phyloP scores from a whole-genome alignment of 2,329 filamentous ascomycete species.

The Ustilaginoidea virens region DNA sequence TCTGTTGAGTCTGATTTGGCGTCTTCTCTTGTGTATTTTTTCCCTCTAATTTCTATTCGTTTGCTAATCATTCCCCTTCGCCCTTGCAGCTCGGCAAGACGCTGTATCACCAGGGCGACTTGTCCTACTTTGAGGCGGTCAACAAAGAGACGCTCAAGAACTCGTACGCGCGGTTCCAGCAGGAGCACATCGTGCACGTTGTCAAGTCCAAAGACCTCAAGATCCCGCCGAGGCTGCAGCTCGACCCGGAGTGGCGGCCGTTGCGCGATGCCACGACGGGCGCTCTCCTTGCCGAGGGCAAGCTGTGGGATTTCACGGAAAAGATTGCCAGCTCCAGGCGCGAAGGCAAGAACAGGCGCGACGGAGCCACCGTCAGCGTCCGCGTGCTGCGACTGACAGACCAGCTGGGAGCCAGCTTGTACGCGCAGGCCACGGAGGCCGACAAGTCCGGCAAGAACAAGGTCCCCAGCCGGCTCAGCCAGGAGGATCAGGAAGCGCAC shows the following conservation, averaged over 20 bases:
- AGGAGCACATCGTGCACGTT: slow-evolving; percentile 75
- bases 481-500: slow-evolving; percentile 32
- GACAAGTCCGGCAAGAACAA: slow-evolving; percentile 20
- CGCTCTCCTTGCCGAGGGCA: slow-evolving; percentile 51
- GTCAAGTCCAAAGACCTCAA: slow-evolving; percentile 53
- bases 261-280: slow-evolving; percentile 45
- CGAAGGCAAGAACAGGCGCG: slow-evolving; percentile 92
- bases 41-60: too few relatives aligned
- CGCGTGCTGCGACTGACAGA: slow-evolving; percentile 70
- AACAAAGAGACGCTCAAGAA: slow-evolving; percentile 98
- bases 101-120: slow-evolving; percentile 89
- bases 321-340: slow-evolving; percentile 67
- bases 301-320: slow-evolving; percentile 84
- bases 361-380: slow-evolving; percentile 75
- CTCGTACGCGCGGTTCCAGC: slow-evolving; percentile 72
- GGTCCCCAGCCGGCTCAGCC: slow-evolving; percentile 27
- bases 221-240: slow-evolving; percentile 43
- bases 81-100: slow-evolving; percentile 78
- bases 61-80: too few relatives aligned
- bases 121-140: slow-evolving; percentile 94
- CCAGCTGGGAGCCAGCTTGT: slow-evolving; percentile 53
- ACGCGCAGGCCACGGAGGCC: slow-evolving; percentile 34
- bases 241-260: slow-evolving; percentile 64
- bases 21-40: too few relatives aligned
- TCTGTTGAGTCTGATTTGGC: too few relatives aligned